phyloP scores from a whole-genome alignment of 805 yeast species.

The Suhomyces sp. region DNA sequence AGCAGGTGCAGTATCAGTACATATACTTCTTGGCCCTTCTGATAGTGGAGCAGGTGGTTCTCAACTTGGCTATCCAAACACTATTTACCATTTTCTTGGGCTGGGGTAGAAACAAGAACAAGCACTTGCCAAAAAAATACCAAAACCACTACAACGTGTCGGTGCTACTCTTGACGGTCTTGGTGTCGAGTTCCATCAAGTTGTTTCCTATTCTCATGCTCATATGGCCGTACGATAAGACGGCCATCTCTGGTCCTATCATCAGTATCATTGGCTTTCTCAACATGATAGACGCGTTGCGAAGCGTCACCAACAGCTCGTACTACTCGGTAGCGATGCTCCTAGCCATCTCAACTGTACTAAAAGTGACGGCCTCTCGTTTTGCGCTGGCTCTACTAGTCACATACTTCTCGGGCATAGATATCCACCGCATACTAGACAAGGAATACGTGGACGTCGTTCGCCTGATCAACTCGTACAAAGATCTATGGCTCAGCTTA shows the following conservation, averaged over 20 bases:
- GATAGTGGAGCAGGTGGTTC: constrained; percentile 41
- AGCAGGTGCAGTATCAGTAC: constrained; percentile 50
- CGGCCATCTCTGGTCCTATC: constrained; percentile 57
- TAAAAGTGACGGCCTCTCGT: constrained; percentile 14
- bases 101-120: constrained; percentile 21
- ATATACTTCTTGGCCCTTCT: constrained; percentile 53
- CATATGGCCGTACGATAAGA: constrained; percentile 90
- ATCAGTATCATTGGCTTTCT: constrained; percentile 60
- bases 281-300: constrained; percentile 60
- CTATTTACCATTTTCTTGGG: constrained; percentile 14
- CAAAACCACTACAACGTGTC: constrained; percentile 35
- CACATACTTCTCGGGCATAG: constrained; percentile 11
- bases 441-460: constrained; percentile 9
- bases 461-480: not conserved
- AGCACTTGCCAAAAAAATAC: constrained; percentile 18
- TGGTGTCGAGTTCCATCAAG: constrained; percentile 76
- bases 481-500: constrained; percentile 1
- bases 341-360: constrained; percentile 13
- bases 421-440: constrained; percentile 5
- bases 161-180: constrained; percentile 63
- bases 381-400: constrained; percentile 13
- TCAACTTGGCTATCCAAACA: constrained; percentile 36
- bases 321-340: constrained; percentile 14
- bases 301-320: constrained; percentile 17
- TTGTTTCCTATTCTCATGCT: constrained; percentile 88